Base-by-base conservation (phyloP, 805 yeast genomes). In the Wickerhamiella slavikovae region DNA sequence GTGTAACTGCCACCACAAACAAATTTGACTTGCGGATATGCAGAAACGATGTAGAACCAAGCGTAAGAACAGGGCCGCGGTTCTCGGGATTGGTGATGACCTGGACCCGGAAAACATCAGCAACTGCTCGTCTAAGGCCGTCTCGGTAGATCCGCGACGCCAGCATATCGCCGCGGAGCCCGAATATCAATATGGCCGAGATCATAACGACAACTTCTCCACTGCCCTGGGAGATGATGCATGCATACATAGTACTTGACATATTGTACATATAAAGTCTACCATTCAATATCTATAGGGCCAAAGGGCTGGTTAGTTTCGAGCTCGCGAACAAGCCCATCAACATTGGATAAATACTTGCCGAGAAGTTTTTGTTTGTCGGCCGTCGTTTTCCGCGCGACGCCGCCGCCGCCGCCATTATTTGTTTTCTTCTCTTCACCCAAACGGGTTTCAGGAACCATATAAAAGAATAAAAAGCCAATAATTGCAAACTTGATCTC, bases 71-170 rank as follows among this genome's bases (percentile, higher is more conserved):
- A 0, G 89, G 85, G 0, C 79, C 65, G 37, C 71, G 55, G n/a
- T 60, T 54, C 15, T 64, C 71, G 3, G 65, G 58, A 33, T 72
- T 64, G 30, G 77, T 60, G 24, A 85, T 79, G 17, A 85, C 93
- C 46, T 85, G 94, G 31, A 82, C 72, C n/a, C 94, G 64, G 45
- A 85, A 85, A 18, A 82, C 78, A 41, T 83, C 95, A 12, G 89
- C 60, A 14, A 83, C 70, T 31, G 75, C 75, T 30, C 85, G 54
- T 40, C 78, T 68, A 32, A 80, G 66, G 2, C 83, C 79, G 31
- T 75, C 80, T 33, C 72, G 62, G 49, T 71, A 72, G 22, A 77
- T 46, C 31, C 76, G 66, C 15, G 89, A 71, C 30, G 83, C 67
- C 24, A 85, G 56, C 14, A 80, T 69, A 47, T 83, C 95, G 4